A percentile compares a stretch with the other conserved stretches of the same genome.
phyloP scores from a whole-genome alignment of 257 asterid genomes.

The Euphrasia confusa region DNA sequence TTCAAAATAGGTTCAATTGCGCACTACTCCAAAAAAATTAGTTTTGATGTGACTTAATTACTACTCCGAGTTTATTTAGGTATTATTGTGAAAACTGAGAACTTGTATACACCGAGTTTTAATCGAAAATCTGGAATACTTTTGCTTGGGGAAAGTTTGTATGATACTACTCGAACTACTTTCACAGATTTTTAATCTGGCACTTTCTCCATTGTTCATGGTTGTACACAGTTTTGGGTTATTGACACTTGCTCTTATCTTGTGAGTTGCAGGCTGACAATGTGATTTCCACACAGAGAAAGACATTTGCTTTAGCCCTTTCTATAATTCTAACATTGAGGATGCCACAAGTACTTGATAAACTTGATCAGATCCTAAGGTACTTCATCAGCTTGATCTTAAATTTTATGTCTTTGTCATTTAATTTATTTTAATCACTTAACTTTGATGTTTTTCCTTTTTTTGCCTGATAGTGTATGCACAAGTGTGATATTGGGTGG shows the following conservation, averaged over 20 bases:
- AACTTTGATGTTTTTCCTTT: conserved; percentile 23
- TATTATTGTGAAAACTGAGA: background rate
- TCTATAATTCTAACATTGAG: conserved; percentile 77
- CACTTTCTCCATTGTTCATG: conserved; percentile 1
- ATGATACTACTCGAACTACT: conserved; percentile 3
- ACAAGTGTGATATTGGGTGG: conserved; percentile 85
- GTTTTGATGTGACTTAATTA: no score
- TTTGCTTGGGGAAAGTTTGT: conserved; percentile 3
- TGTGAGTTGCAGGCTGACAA: conserved; percentile 63
- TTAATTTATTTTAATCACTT: conserved; percentile 15
- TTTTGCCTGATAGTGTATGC: conserved; percentile 53
- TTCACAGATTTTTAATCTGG: background rate
- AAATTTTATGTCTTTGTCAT: conserved; percentile 12
- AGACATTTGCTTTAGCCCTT: conserved; percentile 77
- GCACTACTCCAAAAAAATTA: background rate
- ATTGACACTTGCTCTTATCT: conserved; percentile 10
- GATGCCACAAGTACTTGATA: conserved; percentile 89
- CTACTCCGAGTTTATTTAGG: background rate
- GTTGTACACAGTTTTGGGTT: conserved; percentile 1
- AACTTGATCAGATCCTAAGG: conserved; percentile 91
- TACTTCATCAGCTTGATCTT: conserved; percentile 29
- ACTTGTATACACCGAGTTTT: background rate
- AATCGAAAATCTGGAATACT: conserved; percentile 3
- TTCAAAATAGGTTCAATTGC: background rate
- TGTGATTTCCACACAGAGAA: conserved; percentile 58